Base-by-base conservation (phyloP, 345 rosid species). In the Nasturtium officinale region DNA sequence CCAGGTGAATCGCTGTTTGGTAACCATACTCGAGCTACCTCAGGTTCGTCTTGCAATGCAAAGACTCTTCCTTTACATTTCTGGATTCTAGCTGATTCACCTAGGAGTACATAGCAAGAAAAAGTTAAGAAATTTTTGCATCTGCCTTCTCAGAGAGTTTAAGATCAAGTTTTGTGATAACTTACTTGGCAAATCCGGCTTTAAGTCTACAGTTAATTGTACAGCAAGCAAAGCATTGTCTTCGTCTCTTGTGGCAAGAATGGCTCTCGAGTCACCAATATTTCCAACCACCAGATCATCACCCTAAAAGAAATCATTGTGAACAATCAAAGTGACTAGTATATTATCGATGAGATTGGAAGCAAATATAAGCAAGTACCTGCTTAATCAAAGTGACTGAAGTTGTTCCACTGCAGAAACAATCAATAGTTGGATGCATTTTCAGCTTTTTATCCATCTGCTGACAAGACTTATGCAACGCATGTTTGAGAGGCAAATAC, bases 11-110 rank as follows among this genome's bases (percentile, higher is more conserved):
- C 90, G 9, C 84, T 89, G 78, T 91, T 88, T 54, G 98, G 98
- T 84, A 94, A 80, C 98, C 98, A 94, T 54, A 94, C 95, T 72
- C 98, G 94, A 63, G 98, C 92, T 69, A 94, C 97, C 82, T 94
- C 98, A 9, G 98, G 98, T 80, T 94, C 98, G 40, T 94, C 98
- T 81, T 88, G 97, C 77, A 94, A 81, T 20, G 98, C 95, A 81
- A 94, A 94, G 76, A 94, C 97, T 85, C 98, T 85, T 32, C 98
- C 98, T 82, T 88, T 91, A 75, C 89, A 94, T 79, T 89, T 82
- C 74, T 85, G 95, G 72, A 94, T 94, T 74, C 98, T 87, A 3
- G 92, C 96, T 73, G 98, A 90, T 85, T 94, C 98, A 80, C 87
- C 98, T 94, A 47, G 25, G 7, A 12, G 60, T 55, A 63, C 51